These are phyloP conservation scores for Pittosporum tobira DNA, from an alignment of 129 eudicot genomes.

Conservation along the genomic window DNA sequence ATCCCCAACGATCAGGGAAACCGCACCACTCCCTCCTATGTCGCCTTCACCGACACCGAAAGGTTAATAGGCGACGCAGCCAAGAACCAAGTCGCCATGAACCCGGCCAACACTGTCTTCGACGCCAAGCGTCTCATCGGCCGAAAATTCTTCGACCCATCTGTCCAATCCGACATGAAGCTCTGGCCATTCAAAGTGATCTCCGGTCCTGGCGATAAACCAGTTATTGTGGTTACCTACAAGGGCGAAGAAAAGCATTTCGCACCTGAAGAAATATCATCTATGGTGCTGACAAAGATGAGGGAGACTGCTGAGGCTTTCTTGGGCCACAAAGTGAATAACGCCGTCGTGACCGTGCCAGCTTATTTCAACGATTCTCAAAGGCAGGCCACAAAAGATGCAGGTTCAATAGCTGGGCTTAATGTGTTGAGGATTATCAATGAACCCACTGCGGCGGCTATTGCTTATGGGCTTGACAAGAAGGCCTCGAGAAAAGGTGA, in stretches of 20 bases:
- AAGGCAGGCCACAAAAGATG: slow-evolving; percentile 70
- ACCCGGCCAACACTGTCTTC: slow-evolving; percentile 72
- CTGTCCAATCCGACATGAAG: slow-evolving; percentile 67
- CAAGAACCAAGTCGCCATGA: slow-evolving; percentile 71
- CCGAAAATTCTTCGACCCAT: slow-evolving; percentile 45
- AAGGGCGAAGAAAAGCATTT: slow-evolving; percentile 62
- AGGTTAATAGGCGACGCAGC: slow-evolving; percentile 70
- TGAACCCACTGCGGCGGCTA: slow-evolving; percentile 83
- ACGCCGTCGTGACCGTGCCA: slow-evolving; percentile 74
- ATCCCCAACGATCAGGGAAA: slow-evolving; percentile 81
- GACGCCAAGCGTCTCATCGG: slow-evolving; percentile 77
- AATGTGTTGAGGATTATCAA: slow-evolving; percentile 67
- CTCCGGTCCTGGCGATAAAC: slow-evolving; percentile 61
- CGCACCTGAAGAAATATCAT: slow-evolving; percentile 61
- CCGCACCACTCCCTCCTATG: slow-evolving; percentile 75
- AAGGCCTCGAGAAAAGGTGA: slow-evolving; percentile 35
- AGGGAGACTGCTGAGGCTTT: slow-evolving; percentile 58
- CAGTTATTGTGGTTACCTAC: slow-evolving; percentile 50
- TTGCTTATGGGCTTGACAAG: slow-evolving; percentile 70
- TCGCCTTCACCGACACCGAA: slow-evolving; percentile 76
- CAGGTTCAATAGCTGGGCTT: slow-evolving; percentile 59
- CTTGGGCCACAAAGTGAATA: slow-evolving; percentile 30
- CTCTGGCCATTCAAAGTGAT: slow-evolving; percentile 69
- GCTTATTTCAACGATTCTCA: slow-evolving; percentile 77
- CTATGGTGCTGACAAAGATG: slow-evolving; percentile 66